Evolutionary conservation across 495 filamentous ascomycete species (phyloP), one percentile per base, ranked within the genome.

Genomic region (Penicillium canariense): DNA sequence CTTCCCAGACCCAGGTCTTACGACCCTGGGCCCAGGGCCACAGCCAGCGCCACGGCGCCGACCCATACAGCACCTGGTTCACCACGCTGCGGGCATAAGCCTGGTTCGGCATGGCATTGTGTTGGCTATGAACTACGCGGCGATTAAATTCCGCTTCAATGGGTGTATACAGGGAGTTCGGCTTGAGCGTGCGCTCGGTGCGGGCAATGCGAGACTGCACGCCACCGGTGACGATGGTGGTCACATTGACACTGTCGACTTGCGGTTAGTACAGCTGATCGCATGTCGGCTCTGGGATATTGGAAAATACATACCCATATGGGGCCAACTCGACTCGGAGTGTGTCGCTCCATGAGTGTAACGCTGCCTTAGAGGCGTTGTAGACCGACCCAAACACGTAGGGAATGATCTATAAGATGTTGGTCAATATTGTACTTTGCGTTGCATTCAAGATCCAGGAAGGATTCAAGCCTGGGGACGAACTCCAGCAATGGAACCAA

Each of bases 281-380:
- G 31, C 1, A 34, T 34, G 14, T 34, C 31, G 14, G 31, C 6
- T 25, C 10, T 34, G 20, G 26, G 17, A 17, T 8, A 20, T 23
- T 43, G 15, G n/a, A n/a, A n/a, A n/a, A 30, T 15, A 58, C 68
- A 22, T 68, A 77, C 75, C 70, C 74, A 42, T 73, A 74, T 5
- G 74, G 76, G 40, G 69, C 76, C 15, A 77, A 54, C 55, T 78
- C 85, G 9, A 87, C 71, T 11, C 84, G 75, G 35, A 89, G 63
- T 1, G 83, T 82, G 32, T 87, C 77, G 57, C 73, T 80, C 54
- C 83, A 85, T 2, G 77, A 73, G 53, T 85, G 82, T 45, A 87
- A 56, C 6, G 86, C 86, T 1, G 83, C 83, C 68, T 87, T 88
- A 31, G 77, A 79, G 14, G 83, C 81, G 61, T 81, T 83, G 67